phyloP scores from a whole-genome alignment of 352 stramenopile species.

The Lagenidium sp. region DNA sequence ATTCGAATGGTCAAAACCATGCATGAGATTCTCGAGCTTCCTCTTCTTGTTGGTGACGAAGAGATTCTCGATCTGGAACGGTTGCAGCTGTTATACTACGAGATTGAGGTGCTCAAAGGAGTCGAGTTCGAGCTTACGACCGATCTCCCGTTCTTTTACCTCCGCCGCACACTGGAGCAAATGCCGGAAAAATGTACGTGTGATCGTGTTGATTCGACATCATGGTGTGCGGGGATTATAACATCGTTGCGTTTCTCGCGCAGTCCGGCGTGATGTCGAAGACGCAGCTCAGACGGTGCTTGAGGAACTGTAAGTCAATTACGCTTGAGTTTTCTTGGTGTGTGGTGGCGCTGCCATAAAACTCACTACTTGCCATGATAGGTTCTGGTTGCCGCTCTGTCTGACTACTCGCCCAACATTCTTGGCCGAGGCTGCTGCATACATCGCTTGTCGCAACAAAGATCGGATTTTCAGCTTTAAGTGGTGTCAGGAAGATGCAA shows the following conservation, averaged over 20 bases:
- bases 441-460: constrained; percentile 65
- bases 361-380: no score
- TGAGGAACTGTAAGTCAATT: constrained; percentile 43
- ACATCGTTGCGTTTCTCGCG: no score
- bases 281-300: constrained; percentile 43
- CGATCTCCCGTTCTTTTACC: constrained; percentile 68
- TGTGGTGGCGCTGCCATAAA: neutral
- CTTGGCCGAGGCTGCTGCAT: constrained; percentile 63
- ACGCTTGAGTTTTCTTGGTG: neutral
- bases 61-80: constrained; percentile 82
- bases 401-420: constrained; percentile 39
- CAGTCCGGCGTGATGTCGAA: constrained; percentile 41
- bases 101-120: constrained; percentile 75
- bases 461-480: constrained; percentile 74
- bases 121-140: constrained; percentile 76
- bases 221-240: no score
- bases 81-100: constrained; percentile 78
- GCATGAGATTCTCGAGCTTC: constrained; percentile 75
- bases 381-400: constrained; percentile 63
- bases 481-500: constrained; percentile 46
- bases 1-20: constrained; percentile 80
- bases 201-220: no score
- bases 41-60: constrained; percentile 62
- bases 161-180: constrained; percentile 45
- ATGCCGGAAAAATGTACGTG: constrained; percentile 72